phyloP scores from a whole-genome alignment of 345 rosid species.

The Syzygium jambos region DNA sequence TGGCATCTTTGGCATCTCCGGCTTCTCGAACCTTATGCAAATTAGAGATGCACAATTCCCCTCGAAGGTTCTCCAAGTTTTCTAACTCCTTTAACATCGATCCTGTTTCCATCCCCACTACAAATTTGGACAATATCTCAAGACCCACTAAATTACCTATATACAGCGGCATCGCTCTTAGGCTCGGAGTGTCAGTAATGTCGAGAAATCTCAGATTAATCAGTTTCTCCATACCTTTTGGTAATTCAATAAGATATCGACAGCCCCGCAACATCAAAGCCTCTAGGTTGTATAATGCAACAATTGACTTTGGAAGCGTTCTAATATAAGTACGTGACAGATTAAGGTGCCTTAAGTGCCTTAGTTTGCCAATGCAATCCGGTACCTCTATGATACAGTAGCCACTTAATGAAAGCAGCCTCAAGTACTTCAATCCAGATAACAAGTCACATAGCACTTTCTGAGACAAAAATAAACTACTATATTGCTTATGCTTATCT shows the following conservation, averaged over 20 bases:
- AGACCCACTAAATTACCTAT: not conserved
- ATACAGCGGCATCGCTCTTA: not conserved
- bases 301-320: not conserved
- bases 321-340: not conserved
- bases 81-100: not conserved
- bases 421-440: not conserved
- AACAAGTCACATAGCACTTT: not conserved
- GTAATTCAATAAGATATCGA: not conserved
- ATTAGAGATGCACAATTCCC: not conserved
- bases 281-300: not conserved
- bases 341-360: not conserved
- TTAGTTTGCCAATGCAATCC: not conserved
- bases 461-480: rapidly evolving
- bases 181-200: not conserved
- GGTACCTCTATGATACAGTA: not conserved
- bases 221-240: not conserved
- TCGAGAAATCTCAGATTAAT: not conserved
- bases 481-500: rapidly evolving
- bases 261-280: not conserved
- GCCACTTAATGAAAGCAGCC: not conserved
- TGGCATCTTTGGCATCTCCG: not conserved
- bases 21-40: not conserved
- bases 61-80: not conserved
- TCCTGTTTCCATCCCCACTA: no score
- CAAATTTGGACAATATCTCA: not conserved